phyloP scores from a whole-genome alignment of 2,329 filamentous ascomycete genomes.

The Lachnellula hyalina region DNA sequence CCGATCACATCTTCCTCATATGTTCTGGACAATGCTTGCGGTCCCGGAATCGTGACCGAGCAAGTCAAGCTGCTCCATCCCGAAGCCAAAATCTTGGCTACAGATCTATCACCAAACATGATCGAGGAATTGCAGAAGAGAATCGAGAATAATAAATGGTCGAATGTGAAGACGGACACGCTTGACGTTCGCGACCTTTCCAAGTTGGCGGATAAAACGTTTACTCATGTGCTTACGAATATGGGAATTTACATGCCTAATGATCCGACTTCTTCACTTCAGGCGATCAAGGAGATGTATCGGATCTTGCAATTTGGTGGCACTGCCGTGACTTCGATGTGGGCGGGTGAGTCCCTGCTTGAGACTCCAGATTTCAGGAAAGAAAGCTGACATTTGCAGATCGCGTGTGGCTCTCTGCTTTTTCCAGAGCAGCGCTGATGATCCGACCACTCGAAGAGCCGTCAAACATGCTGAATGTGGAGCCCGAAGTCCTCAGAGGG shows the following conservation, averaged over 20 bases:
- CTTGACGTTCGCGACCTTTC: slow-evolving; percentile 58
- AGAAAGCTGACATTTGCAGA: slow-evolving; percentile 5
- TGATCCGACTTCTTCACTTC: slow-evolving; percentile 51
- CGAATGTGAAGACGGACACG: slow-evolving; percentile 64
- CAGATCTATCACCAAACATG: slow-evolving; percentile 94
- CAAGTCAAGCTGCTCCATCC: slow-evolving; percentile 74
- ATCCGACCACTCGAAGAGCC: slow-evolving; percentile 7
- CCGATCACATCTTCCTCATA: slow-evolving; percentile 7
- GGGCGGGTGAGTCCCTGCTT: slow-evolving; percentile 6
- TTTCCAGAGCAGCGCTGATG: background rate
- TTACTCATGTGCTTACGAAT: slow-evolving; percentile 57
- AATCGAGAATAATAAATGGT: slow-evolving; percentile 53
- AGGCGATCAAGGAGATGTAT: slow-evolving; percentile 6
- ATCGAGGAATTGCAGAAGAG: slow-evolving; percentile 38
- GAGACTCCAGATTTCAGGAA: background rate
- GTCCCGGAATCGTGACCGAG: slow-evolving; percentile 90
- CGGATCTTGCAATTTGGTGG: slow-evolving; percentile 8
- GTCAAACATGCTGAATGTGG: background rate
- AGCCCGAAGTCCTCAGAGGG: slow-evolving; percentile 1
- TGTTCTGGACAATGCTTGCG: slow-evolving; percentile 14
- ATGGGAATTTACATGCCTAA: slow-evolving; percentile 7
- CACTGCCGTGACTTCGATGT: slow-evolving; percentile 5
- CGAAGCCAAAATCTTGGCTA: slow-evolving; percentile 75
- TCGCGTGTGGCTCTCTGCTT: slow-evolving; percentile 7
- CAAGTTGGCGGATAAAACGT: slow-evolving; percentile 87